Evolutionary conservation across 495 filamentous ascomycete species (phyloP), one percentile per base, ranked within the genome.

Genomic region (Penicillium chermesinum): DNA sequence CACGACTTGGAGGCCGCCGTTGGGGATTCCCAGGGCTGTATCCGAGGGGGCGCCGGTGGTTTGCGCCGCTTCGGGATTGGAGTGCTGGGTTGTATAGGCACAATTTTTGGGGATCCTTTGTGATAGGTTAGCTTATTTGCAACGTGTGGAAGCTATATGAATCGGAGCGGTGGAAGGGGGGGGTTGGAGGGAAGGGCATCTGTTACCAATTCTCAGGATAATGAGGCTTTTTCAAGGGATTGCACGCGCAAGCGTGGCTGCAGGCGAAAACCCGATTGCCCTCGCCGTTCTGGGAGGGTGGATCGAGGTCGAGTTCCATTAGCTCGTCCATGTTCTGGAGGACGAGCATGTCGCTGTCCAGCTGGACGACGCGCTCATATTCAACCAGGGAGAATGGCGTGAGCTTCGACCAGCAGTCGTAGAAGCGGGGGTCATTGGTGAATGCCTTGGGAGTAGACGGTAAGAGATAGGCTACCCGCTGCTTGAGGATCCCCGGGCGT

Each of bases 291-390:
- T 71, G 33, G 1, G 64, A 66, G 1, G 78, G 70, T 34, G 65
- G 55, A 60, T 90, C 86, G 13, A 93, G 74, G 53, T 74, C 62
- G 5, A 93, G 20, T 4, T 86, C 81, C 86, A 91, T 91, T 42
- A 94, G 66, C 64, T 90, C 88, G 58, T 94, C 88, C 85, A 94
- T 91, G 60, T 89, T 89, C 47, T 72, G 67, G 42, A 80, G 67
- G 3, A 87, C 78, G 16, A 91, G 56, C 88, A 91, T 94, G 64
- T 94, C 88, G 55, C 82, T 82, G 64, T 94, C 88, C n/a, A 94
- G 75, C 61, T 84, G 81, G 14, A 90, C 80, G 16, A 94, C 75
- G 12, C 87, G 74, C 3, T 84, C 77, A 65, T 87, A 91, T 52
- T 86, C 78, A 10, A 67, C 65, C 7, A 91, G 72, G 10, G 78